Conservation (phyloP, 2,329 filamentous ascomycete genomes). For the Colletotrichum chrysophilum region DNA sequence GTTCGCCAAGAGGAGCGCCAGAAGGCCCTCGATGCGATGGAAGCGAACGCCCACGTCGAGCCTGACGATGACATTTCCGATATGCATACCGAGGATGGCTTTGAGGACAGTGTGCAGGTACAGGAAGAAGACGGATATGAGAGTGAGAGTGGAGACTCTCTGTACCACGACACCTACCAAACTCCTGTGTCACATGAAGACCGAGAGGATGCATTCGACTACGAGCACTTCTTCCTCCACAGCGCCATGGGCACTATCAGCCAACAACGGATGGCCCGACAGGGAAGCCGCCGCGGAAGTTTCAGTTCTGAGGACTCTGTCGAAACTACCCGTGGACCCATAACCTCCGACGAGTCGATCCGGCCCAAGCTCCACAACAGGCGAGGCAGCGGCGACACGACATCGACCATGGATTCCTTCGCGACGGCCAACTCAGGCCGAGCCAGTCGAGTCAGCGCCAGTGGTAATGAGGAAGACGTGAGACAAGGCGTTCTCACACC, state of each 20-base stretch:
- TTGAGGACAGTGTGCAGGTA: constrained; percentile 38
- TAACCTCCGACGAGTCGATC: constrained; percentile 28
- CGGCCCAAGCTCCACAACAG: constrained; percentile 31
- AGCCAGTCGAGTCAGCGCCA: constrained; percentile 36
- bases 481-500: constrained; percentile 15
- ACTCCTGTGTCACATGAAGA: constrained; percentile 83
- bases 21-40: constrained; percentile 13
- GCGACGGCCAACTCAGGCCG: constrained; percentile 60
- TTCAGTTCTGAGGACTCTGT: constrained; percentile 65
- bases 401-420: constrained; percentile 59
- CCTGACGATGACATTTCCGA: constrained; percentile 41
- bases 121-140: constrained; percentile 44
- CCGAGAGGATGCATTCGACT: constrained; percentile 93
- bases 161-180: constrained; percentile 66
- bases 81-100: constrained; percentile 42
- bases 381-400: constrained; percentile 54
- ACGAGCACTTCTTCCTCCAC: constrained; percentile 94
- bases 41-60: not conserved
- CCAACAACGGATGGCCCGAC: constrained; percentile 50
- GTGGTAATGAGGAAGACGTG: not conserved
- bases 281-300: constrained; percentile 54
- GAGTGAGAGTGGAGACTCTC: constrained; percentile 68
- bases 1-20: constrained; percentile 27
- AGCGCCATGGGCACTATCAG: constrained; percentile 85
- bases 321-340: constrained; percentile 63